Evolutionary conservation across 2,329 filamentous ascomycete species (phyloP), one percentile per base, ranked within the genome.

Genomic region (Colletotrichum cordylinicola): DNA sequence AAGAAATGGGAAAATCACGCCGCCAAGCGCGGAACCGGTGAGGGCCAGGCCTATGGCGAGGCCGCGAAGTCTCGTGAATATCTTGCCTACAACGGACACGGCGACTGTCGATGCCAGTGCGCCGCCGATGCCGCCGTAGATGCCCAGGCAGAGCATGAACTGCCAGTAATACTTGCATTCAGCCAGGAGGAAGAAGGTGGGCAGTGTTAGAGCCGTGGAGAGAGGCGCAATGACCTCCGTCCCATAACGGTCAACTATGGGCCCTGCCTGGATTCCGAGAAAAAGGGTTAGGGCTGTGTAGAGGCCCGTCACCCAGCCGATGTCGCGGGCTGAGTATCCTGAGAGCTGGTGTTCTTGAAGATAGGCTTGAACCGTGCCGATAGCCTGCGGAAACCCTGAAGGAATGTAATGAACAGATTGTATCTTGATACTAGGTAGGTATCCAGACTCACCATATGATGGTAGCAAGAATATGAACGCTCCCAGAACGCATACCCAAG

Each of bases 241-340:
- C 0, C 87, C 88, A 52, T 88, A 86, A 1, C 83, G 82, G 75
- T 90, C 88, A 70, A 89, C 87, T 9, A 89, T 71, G 2, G 88
- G 88, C 0, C 88, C 88, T 13, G 88, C 83, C 78, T 88, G 87
- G 7, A 89, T 85, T 5, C 86, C 87, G 2, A 88, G 81, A 18
- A 87, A 83, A 1, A 89, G 79, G 0, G 85, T 83, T 2, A 89
- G 78, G 70, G 87, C 88, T 4, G 85, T 83, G 35, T 88, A 85
- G 3, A 88, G 76, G 2, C 87, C 86, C 1, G 86, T 84, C 69
- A 89, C 89, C 88, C 87, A 90, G n/a, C 87, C 88, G 2, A 90
- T 83, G 39, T 89, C 84, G 7, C 85, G 80, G 6, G 85, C 81
- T 4, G 83, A 83, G 75, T 87, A 88, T 12, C 79, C 75, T 0